These are phyloP conservation scores for Chrysochromulina parva DNA, from an alignment of 78 protist genomes.

Conservation along the genomic window DNA sequence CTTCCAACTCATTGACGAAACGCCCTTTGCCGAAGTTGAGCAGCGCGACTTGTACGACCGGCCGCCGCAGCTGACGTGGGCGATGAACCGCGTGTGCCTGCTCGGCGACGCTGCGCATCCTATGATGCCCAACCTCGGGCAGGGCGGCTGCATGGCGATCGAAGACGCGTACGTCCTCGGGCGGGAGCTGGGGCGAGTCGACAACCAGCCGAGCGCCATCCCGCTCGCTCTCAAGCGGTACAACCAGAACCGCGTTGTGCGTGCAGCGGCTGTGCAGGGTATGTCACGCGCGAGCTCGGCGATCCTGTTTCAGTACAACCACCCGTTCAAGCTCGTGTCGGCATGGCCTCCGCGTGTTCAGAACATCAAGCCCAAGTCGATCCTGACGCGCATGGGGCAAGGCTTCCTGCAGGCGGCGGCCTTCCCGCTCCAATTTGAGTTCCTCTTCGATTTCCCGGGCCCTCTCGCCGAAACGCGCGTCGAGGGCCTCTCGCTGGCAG, in stretches of 20 bases:
- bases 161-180: neutral
- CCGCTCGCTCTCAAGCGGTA: neutral
- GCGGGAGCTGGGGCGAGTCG: neutral
- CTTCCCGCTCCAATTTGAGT: too few species aligned
- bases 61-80: neutral
- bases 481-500: too few species aligned
- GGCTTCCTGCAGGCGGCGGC: too few species aligned
- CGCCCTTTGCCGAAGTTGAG: neutral
- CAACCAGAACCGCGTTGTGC: neutral
- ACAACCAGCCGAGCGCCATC: neutral
- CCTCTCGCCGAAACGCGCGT: too few species aligned
- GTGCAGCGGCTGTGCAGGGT: neutral
- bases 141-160: neutral
- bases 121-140: neutral
- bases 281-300: neutral
- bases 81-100: neutral
- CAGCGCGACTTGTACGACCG: neutral
- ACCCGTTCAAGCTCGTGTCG: too few species aligned
- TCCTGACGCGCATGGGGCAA: too few species aligned
- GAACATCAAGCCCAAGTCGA: too few species aligned
- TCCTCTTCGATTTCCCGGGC: too few species aligned
- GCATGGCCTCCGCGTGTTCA: too few species aligned
- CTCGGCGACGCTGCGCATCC: slow-evolving; percentile 6
- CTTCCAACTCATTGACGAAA: neutral
- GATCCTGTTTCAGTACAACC: too few species aligned